Evolutionary conservation across 1,284 basidiomycete species (phyloP).

Genomic region (Uromyces viciae-fabae): DNA sequence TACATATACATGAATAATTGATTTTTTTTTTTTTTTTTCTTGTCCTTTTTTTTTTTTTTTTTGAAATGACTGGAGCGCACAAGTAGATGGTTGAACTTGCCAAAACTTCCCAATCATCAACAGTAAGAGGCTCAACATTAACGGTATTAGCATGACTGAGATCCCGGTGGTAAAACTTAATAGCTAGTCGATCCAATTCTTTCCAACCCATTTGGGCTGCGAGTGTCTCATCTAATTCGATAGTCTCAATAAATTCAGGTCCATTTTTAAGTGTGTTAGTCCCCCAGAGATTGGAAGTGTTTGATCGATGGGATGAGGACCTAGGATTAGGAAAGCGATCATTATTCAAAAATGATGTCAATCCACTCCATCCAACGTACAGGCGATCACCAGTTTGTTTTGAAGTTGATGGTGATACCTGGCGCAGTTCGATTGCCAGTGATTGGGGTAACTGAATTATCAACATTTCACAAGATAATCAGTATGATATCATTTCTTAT

Average conservation of each 20-base stretch:
- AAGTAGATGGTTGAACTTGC: not conserved
- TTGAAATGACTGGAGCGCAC: not conserved
- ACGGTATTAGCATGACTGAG: constrained; percentile 30
- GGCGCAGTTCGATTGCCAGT: constrained; percentile 29
- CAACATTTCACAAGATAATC: not conserved
- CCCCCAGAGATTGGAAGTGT: not conserved
- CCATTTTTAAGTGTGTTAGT: not conserved
- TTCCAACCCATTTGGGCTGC: constrained; percentile 39
- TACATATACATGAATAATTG: not conserved
- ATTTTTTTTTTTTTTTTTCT: no score
- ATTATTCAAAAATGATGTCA: constrained; percentile 12
- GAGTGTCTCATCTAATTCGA: constrained; percentile 25
- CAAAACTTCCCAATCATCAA: constrained; percentile 44
- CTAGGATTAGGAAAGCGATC: constrained; percentile 5
- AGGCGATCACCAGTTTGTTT: constrained; percentile 4
- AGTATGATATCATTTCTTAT: not conserved
- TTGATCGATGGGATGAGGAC: not conserved
- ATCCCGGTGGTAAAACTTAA: constrained; percentile 29
- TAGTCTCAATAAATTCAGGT: constrained; percentile 25
- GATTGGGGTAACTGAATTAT: constrained; percentile 32
- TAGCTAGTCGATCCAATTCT: constrained; percentile 28
- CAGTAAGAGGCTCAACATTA: constrained; percentile 37
- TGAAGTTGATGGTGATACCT: not conserved
- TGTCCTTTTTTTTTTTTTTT: no score
- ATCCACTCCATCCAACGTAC: constrained; percentile 38